Base-by-base conservation (phyloP, 2,329 filamentous ascomycete species). In the Ophiostoma ulmi region DNA sequence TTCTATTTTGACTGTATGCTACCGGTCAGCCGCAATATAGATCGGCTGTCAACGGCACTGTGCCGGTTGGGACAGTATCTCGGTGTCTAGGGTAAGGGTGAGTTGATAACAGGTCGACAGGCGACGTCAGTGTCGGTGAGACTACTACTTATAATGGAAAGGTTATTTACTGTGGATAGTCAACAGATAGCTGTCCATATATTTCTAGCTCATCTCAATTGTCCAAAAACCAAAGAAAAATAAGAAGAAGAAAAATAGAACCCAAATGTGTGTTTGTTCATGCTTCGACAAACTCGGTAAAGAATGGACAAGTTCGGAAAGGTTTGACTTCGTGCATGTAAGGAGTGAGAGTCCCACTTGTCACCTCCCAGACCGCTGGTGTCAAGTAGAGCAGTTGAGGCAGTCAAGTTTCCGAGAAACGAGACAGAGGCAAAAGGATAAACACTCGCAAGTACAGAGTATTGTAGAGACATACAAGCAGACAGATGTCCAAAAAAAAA, bases 1-100 rank as follows among this genome's bases (percentile, higher is more conserved):
- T 14, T 20, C n/a, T 58, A 58, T 58, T 58, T 31, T 7, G 22
- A 20, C 44, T 11, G 52, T 58, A 58, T 58, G 38, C 58, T 31
- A 67, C 65, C 44, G 68, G 44, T 68, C 68, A 69, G 39, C 70
- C 72, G 72, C 66, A 67, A 72, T 71, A 66, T 64, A 68, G 69
- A 69, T 72, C 41, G 68, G 22, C 26, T 69, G 68, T 65, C 66
- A 61, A 69, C 64, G 55, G 55, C 58, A 35, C 13, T 31, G 26
- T 35, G 58, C 26, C 26, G 58, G 22, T 35, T 63, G 58, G 44
- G 17, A 48, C 41, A 44, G 55, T 55, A 55, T 55, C 48, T 39
- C 38, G 10, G 38, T 11, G 38, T 39, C 38, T 13, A 7, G 48
- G 6, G 48, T 17, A 22, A n/a, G 48, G 48, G 17, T 17, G 48